Base-by-base conservation (phyloP, 1,139 yeast genomes). In the Zygosaccharomyces pseudobailii region DNA sequence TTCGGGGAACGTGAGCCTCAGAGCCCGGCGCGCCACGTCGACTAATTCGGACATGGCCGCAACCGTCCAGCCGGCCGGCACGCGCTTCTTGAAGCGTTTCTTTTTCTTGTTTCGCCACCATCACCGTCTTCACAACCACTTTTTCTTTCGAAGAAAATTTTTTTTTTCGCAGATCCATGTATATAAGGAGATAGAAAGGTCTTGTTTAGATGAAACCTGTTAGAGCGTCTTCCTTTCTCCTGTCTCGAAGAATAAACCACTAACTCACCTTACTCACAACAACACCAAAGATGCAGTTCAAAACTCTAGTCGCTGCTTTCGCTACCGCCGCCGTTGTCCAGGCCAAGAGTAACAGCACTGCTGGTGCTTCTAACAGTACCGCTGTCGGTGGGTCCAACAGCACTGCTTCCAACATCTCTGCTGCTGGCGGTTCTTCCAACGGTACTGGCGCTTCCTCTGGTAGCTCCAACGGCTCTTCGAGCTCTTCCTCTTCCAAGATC, bases 241-340 rank as follows among this genome's bases (percentile, higher is more conserved):
- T 21, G n/a, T 44, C 24, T 8, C 27, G 4, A 30, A 8, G 7
- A 34, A 19, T 9, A 27, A 22, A 10, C n/a, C 20, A 37, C 30
- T 25, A 17, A 23, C 20, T 6, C 7, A 7, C 23, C 24, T 38
- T 36, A 13, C 9, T 27, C 6, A 32, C 45, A 45, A 35, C 21
- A 30, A 42, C 22, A 24, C 6, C 51, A 54, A 68, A 55, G 74
- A 80, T 80, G 86, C 84, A 80, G 74, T 79, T 79, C 82, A 74
- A 76, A 68, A 61, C 70, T 67, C 68, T 78, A 62, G 69, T 75
- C 64, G 71, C 78, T 43, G 45, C 56, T 42, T 55, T 53, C 48
- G 59, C 59, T 55, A 53, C 55, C 43, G 59, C 57, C 39, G 56
- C 63, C 44, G 61, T 56, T 47, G 66, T 56, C 45, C 67, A 65